phyloP scores from a whole-genome alignment of 176 grass and related monocot genomes.

The Dactylis glomerata region DNA sequence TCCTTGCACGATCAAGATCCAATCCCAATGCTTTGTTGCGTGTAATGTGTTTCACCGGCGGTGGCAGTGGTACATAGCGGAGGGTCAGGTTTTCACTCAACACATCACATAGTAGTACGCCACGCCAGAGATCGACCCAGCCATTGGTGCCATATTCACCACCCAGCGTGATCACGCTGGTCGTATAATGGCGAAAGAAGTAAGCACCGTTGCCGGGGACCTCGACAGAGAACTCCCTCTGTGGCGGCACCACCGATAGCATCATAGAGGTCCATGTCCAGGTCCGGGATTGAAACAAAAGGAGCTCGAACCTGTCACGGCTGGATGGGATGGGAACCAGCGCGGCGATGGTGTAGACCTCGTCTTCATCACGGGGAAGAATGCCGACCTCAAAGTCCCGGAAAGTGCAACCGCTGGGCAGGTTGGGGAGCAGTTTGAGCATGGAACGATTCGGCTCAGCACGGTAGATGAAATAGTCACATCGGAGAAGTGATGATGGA shows the following conservation, averaged over 20 bases:
- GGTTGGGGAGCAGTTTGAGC: background rate
- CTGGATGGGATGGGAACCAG: background rate
- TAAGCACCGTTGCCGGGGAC: background rate
- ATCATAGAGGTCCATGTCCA: background rate
- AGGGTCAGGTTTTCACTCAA: background rate
- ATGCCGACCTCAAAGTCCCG: background rate
- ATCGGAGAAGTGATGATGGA: rapidly evolving
- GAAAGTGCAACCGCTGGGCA: background rate
- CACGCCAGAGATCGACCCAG: constrained; percentile 11
- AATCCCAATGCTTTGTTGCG: background rate
- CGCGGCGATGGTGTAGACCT: background rate
- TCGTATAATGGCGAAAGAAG: background rate
- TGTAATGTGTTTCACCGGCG: background rate
- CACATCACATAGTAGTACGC: background rate
- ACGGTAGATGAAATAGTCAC: background rate
- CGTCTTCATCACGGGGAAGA: background rate
- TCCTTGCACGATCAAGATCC: background rate
- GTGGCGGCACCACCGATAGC: background rate
- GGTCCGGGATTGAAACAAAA: background rate
- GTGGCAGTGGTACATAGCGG: background rate
- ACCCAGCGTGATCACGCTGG: background rate
- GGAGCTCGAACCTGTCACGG: background rate
- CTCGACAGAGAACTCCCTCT: background rate
- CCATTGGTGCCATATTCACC: background rate
- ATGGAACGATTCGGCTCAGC: background rate